Evolutionary conservation across 495 filamentous ascomycete genomes (phyloP).

Genomic region (Elasticomyces elasticus): DNA sequence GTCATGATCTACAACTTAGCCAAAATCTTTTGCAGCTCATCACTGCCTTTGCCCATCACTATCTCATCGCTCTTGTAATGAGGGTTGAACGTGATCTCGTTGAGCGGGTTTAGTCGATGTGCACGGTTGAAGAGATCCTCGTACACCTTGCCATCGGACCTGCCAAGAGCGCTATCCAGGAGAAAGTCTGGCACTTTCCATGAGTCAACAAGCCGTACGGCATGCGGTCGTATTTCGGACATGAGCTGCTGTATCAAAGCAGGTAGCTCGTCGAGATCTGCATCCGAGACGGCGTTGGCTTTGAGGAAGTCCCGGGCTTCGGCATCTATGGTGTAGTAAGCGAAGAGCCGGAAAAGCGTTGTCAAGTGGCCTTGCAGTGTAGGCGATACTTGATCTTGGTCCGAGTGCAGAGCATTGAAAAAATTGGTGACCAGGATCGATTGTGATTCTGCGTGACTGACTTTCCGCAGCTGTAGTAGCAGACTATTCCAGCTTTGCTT

Average conservation of each 20-base stretch:
- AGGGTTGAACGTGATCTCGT: constrained; percentile 38
- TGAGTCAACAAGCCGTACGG: constrained; percentile 38
- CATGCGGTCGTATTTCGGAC: constrained; percentile 38
- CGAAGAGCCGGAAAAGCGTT: constrained; percentile 38
- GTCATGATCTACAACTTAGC: constrained; percentile 24
- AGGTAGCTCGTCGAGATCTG: constrained; percentile 30
- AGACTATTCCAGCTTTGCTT: constrained; percentile 40
- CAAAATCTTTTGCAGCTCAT: constrained; percentile 23
- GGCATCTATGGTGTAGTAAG: constrained; percentile 36
- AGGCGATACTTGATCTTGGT: constrained; percentile 24
- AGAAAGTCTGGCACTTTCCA: constrained; percentile 43
- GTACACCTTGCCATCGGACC: constrained; percentile 41
- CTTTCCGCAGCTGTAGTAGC: constrained; percentile 37
- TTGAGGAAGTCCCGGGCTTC: constrained; percentile 33
- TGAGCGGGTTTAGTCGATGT: constrained; percentile 40
- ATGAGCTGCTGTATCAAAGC: constrained; percentile 35
- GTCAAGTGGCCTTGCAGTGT: constrained; percentile 23
- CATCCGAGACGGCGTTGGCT: constrained; percentile 31
- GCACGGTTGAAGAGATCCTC: constrained; percentile 41
- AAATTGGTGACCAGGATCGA: constrained; percentile 39
- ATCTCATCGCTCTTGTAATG: constrained; percentile 43
- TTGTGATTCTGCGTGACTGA: constrained; percentile 41
- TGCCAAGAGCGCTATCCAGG: constrained; percentile 40
- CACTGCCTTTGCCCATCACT: constrained; percentile 34
- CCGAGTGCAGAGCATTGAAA: constrained; percentile 26